A percentile compares a stretch with the other conserved stretches of the same genome.
Conservation (phyloP, 1,139 yeast species). For the Taiozyma sp. region DNA sequence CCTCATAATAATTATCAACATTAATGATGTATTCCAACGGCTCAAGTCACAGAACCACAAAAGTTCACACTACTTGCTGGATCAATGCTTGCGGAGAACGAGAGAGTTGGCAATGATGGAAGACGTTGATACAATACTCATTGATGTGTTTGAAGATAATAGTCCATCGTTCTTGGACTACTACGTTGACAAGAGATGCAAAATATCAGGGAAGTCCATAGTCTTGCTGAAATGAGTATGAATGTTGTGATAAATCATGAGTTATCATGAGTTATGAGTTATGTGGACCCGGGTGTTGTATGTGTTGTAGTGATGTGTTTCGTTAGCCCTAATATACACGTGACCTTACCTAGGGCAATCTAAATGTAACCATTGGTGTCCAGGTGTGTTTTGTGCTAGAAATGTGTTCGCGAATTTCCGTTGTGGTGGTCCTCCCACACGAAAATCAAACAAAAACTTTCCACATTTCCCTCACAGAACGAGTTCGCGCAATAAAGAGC, state of each 20-base stretch:
- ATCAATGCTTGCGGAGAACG: not conserved
- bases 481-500: not conserved
- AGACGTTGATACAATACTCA: not conserved
- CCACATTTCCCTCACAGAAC: not conserved
- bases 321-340: not conserved
- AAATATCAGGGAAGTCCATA: not conserved
- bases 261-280: not conserved
- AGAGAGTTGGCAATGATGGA: not conserved
- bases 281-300: not conserved
- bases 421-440: no score
- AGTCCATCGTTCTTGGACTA: not conserved
- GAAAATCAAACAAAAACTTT: not conserved
- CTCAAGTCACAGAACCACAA: not conserved
- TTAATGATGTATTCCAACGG: not conserved
- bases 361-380: no score
- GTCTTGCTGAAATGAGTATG: not conserved
- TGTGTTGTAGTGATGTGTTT: no score
- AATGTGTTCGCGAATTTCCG: not conserved
- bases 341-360: not conserved
- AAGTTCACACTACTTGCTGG: not conserved
- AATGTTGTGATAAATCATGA: not conserved
- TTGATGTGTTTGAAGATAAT: not conserved
- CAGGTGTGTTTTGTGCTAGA: not conserved
- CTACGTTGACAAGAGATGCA: not conserved
- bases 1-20: not conserved